These are phyloP conservation scores for Monosporascus sp. DNA, from an alignment of 2,329 filamentous ascomycete species.

Conservation along the genomic window DNA sequence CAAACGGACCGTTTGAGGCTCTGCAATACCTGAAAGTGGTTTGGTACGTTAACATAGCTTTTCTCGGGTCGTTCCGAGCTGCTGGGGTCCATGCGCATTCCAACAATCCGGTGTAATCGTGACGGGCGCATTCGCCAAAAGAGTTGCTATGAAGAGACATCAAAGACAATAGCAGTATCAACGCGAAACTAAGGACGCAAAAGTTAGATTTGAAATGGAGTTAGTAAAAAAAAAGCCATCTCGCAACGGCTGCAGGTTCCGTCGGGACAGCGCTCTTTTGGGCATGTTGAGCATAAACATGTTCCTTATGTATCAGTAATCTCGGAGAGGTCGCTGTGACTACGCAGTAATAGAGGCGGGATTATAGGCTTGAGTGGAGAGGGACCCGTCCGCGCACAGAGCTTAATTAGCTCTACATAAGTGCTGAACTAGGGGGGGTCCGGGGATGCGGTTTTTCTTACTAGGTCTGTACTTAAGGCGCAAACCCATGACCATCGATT, in stretches of 20 bases:
- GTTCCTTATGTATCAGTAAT: background rate
- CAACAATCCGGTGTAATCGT: too few species aligned
- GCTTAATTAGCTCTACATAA: background rate
- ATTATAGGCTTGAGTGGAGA: background rate
- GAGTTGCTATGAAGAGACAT: background rate
- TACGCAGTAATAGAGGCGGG: background rate
- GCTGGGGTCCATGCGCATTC: background rate
- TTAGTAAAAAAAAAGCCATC: background rate
- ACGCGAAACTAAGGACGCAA: background rate
- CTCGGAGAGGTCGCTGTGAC: background rate
- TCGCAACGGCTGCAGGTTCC: background rate
- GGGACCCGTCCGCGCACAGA: background rate
- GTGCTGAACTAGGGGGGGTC: background rate
- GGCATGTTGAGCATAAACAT: background rate
- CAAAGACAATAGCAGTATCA: background rate
- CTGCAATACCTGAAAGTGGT: background rate
- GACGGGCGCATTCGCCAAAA: too few species aligned
- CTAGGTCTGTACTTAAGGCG: background rate
- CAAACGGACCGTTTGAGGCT: background rate
- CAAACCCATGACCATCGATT: background rate
- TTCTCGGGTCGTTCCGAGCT: background rate
- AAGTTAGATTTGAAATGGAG: background rate
- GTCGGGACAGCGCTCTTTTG: background rate
- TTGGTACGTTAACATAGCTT: background rate
- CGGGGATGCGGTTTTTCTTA: background rate